Evolutionary conservation across 2,329 filamentous ascomycete species (phyloP).

Genomic region (Exutisphaerella laricina): DNA sequence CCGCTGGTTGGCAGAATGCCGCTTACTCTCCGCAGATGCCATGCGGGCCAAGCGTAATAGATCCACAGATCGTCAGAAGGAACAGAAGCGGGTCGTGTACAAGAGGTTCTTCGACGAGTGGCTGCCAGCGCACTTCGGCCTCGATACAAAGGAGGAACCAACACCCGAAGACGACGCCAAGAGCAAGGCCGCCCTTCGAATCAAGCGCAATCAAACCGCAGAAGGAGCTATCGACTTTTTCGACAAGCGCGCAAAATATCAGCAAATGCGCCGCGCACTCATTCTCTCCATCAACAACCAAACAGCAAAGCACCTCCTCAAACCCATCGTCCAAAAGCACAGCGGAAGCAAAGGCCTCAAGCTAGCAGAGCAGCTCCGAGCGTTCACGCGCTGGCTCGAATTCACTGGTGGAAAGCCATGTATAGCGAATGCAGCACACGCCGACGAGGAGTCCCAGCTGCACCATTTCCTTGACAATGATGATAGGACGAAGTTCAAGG

Average conservation of each 20-base stretch:
- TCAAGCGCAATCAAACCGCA: conserved; percentile 43
- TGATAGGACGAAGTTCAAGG: conserved; percentile 8
- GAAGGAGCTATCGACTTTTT: conserved; percentile 47
- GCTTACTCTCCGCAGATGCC: conserved; percentile 51
- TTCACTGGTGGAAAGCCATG: conserved; percentile 13
- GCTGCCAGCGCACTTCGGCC: conserved; percentile 48
- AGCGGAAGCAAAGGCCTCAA: conserved; percentile 19
- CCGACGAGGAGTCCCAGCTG: conserved; percentile 24
- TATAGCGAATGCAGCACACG: conserved; percentile 14
- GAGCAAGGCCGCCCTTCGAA: conserved; percentile 11
- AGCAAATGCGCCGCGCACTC: conserved; percentile 14
- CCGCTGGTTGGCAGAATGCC: conserved; percentile 54
- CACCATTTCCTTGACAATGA: conserved; percentile 12
- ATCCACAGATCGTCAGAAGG: conserved; percentile 53
- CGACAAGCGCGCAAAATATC: conserved; percentile 20
- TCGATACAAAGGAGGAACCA: conserved; percentile 6
- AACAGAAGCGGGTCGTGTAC: conserved; percentile 53
- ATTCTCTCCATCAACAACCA: conserved; percentile 19
- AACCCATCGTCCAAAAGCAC: conserved; percentile 15
- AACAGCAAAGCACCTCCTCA: conserved; percentile 21
- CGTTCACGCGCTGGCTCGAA: conserved; percentile 25
- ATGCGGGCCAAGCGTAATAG: conserved; percentile 32
- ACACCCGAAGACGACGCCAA: not conserved
- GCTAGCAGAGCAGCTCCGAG: conserved; percentile 27
- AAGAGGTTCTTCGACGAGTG: conserved; percentile 58